Percentiles rank a stretch among this genome's conserved stretches.
These are phyloP conservation scores for Podospora pseudopauciseta DNA, from an alignment of 495 filamentous ascomycete genomes.

Conservation along the genomic window DNA sequence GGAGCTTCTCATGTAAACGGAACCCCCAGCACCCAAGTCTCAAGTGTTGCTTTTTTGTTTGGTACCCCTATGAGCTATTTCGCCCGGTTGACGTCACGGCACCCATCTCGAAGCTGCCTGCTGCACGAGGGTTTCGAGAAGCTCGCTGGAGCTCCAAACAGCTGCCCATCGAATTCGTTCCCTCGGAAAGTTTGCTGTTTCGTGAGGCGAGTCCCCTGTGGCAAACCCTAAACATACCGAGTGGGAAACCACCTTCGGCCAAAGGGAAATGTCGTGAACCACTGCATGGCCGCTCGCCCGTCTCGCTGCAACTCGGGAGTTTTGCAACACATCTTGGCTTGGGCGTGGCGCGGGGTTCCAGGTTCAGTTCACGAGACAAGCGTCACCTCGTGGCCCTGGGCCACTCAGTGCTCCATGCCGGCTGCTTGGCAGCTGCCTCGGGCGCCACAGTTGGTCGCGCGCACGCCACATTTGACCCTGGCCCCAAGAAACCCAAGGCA, in stretches of 20 bases:
- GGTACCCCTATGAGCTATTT: neutral
- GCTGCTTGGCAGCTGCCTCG: neutral
- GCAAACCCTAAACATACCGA: neutral
- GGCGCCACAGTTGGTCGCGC: neutral
- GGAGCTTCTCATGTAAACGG: neutral
- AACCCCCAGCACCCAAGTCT: neutral
- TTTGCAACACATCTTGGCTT: neutral
- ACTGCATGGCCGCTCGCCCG: neutral
- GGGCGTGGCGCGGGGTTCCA: neutral
- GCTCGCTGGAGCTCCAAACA: neutral
- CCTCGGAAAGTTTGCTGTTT: neutral
- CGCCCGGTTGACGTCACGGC: conserved; percentile 8
- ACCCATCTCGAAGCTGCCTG: neutral
- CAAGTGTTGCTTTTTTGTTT: neutral
- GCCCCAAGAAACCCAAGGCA: neutral
- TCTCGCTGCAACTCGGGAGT: neutral
- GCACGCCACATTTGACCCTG: neutral
- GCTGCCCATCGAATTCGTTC: too few species aligned
- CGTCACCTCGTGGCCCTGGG: too few species aligned
- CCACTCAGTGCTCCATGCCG: neutral
- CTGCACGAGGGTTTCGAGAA: neutral
- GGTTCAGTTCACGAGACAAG: neutral
- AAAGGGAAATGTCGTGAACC: neutral
- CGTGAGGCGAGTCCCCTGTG: neutral
- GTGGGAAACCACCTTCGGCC: neutral